Evolutionary conservation across 768 basidiomycete genomes (phyloP).

Genomic region (Clavulina sp.): DNA sequence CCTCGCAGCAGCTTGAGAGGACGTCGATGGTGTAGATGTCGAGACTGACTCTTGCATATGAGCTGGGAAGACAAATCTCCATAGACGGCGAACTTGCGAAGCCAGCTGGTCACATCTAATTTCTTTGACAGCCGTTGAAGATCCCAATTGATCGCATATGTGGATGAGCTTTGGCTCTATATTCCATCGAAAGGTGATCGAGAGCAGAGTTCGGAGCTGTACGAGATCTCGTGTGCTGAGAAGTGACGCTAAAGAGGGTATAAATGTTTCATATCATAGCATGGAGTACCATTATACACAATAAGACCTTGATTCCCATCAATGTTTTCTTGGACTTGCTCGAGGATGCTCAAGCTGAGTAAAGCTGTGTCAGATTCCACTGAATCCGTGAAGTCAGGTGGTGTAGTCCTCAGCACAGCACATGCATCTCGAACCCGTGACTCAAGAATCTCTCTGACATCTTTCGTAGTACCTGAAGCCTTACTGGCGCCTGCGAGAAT

Average conservation of each 20-base stretch:
- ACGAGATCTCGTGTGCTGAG: conserved; percentile 53
- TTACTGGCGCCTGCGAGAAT: neutral
- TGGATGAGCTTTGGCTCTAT: conserved; percentile 34
- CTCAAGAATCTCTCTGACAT: neutral
- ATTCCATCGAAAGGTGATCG: conserved; percentile 59
- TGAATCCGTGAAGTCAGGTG: neutral
- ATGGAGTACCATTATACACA: neutral
- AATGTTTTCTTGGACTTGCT: neutral
- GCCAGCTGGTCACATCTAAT: too few relatives aligned
- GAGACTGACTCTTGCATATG: too few relatives aligned
- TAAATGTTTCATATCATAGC: neutral
- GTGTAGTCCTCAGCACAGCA: neutral
- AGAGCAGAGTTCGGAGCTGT: conserved; percentile 42
- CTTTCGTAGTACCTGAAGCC: neutral
- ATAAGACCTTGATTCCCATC: neutral
- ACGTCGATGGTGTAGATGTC: conserved; percentile 29
- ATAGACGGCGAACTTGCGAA: too few relatives aligned
- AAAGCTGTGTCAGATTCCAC: neutral
- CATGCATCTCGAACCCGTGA: neutral
- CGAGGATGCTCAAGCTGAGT: neutral
- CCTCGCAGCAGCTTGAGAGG: conserved; percentile 22
- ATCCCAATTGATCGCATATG: conserved; percentile 26
- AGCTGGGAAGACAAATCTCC: too few relatives aligned
- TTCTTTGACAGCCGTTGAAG: conserved; percentile 6
- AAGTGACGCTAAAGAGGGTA: conserved; percentile 15